Evolutionary conservation across 176 grass and related monocot species (phyloP).

Genomic region (Hyparrhenia diplandra): DNA sequence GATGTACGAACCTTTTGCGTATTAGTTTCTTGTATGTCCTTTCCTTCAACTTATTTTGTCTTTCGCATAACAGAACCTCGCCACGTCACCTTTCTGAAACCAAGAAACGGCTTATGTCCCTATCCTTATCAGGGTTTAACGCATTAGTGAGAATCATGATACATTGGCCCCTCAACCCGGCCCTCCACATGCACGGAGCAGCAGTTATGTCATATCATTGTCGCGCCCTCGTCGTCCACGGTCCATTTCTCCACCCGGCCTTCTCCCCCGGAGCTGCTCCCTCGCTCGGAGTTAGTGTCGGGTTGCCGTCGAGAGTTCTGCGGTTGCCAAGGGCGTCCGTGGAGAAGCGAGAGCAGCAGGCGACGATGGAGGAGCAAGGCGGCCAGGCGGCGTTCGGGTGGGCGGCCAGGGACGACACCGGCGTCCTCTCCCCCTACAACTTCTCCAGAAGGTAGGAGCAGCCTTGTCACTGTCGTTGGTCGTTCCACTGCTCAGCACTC

Average conservation of each 20-base stretch:
- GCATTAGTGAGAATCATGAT: too few relatives aligned
- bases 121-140: not conserved
- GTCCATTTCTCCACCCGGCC: not conserved
- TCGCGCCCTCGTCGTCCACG: not conserved
- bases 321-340: not conserved
- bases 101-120: not conserved
- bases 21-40: not conserved
- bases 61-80: not conserved
- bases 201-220: slow-evolving; percentile 16
- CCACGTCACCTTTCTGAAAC: not conserved
- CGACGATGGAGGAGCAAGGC: slow-evolving; percentile 33
- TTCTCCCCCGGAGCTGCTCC: not conserved
- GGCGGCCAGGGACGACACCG: slow-evolving; percentile 60
- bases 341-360: slow-evolving; percentile 7
- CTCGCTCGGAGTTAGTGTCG: not conserved
- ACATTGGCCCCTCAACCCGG: too few relatives aligned
- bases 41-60: not conserved
- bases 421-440: slow-evolving; percentile 52
- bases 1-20: too few relatives aligned
- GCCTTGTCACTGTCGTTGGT: not conserved
- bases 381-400: slow-evolving; percentile 47
- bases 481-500: not conserved
- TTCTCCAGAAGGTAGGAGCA: slow-evolving; percentile 51
- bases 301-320: not conserved
- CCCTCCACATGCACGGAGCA: not conserved